phyloP scores from a whole-genome alignment of 2,329 filamentous ascomycete species.

The Aspergillus pseudoterreus region DNA sequence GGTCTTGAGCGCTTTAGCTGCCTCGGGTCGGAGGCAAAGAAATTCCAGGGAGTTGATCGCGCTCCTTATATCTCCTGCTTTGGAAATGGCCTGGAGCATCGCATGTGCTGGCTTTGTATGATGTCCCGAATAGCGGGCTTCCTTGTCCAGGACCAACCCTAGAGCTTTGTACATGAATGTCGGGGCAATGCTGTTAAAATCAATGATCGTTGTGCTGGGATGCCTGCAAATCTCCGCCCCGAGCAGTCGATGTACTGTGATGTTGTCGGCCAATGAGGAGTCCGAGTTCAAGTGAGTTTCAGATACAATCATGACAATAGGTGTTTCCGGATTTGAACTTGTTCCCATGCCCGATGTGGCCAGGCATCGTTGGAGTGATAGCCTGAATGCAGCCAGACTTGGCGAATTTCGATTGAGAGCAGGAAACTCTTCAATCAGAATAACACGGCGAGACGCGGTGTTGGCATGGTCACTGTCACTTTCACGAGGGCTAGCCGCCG shows the following conservation, averaged over 20 bases:
- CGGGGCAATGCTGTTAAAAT: constrained; percentile 89
- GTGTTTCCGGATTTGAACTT: constrained; percentile 51
- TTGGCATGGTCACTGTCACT: constrained; percentile 3
- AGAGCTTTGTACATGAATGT: constrained; percentile 82
- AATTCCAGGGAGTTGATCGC: constrained; percentile 93
- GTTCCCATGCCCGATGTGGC: constrained; percentile 49
- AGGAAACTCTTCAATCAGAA: constrained; percentile 78
- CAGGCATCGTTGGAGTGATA: constrained; percentile 70
- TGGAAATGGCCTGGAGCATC: constrained; percentile 74
- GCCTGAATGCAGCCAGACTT: constrained; percentile 67
- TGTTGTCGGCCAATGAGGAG: constrained; percentile 74
- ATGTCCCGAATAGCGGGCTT: constrained; percentile 73
- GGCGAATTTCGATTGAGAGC: constrained; percentile 66
- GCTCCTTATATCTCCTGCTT: constrained; percentile 87
- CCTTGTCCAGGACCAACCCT: constrained; percentile 76
- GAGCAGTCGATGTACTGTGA: constrained; percentile 85
- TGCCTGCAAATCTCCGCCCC: constrained; percentile 83
- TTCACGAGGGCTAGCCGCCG: constrained; percentile 2
- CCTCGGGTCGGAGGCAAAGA: constrained; percentile 76
- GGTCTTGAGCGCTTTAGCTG: constrained; percentile 70
- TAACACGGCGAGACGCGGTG: constrained; percentile 49
- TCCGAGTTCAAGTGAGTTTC: constrained; percentile 85
- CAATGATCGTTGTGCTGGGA: constrained; percentile 72
- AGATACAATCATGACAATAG: constrained; percentile 85
- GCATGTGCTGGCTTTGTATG: constrained; percentile 71